Evolutionary conservation across 257 asterid species (phyloP), one percentile per base, ranked within the genome.

Genomic region (Scutellaria galericulata): DNA sequence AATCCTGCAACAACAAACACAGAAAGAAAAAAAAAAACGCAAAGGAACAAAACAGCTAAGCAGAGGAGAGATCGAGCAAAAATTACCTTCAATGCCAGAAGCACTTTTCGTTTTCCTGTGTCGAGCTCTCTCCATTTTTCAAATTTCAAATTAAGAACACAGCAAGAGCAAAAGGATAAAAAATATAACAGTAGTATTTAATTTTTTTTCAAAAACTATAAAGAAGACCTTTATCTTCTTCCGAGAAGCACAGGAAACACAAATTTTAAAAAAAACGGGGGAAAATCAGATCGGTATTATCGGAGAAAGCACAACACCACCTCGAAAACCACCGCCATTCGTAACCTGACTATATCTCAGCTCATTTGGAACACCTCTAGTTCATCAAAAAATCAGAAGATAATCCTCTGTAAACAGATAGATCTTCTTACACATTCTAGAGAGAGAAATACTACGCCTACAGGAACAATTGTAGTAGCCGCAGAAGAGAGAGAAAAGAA

Each of bases 61-160:
- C 70, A 20, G 22, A 58, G 7, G 52, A 60, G 37, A 69, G 51
- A 70, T 66, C 9, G 68, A 11, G 7, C 40, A 10, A 39, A 18
- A 31, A 51, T 52, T 80, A 93, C 97, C 99, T 88, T 86, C 90
- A 78, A 84, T 39, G 52, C 84, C 86, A 27, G 96, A 72, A 72
- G 91, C 86, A 63, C 97, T 91, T 74, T 76, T 89, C 65, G 93
- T 84, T 83, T 87, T 94, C 84, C 89, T 73, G 79, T 84, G 96
- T 12, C 97, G 96, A 86, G 86, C 77, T 79, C 81, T 84, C 87
- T 93, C 96, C 98, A 91, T 90, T 77, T 64, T 74, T 70, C 70
- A 12, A 71, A 62, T 73, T 81, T 84, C 81, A 85, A 82, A 74
- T 72, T 15, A 58, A 68, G 75, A n/a, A 55, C 53, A 45, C 55